These are phyloP conservation scores for Platanthera guangdongensis DNA, from an alignment of 106 monocot species.

Conservation along the genomic window DNA sequence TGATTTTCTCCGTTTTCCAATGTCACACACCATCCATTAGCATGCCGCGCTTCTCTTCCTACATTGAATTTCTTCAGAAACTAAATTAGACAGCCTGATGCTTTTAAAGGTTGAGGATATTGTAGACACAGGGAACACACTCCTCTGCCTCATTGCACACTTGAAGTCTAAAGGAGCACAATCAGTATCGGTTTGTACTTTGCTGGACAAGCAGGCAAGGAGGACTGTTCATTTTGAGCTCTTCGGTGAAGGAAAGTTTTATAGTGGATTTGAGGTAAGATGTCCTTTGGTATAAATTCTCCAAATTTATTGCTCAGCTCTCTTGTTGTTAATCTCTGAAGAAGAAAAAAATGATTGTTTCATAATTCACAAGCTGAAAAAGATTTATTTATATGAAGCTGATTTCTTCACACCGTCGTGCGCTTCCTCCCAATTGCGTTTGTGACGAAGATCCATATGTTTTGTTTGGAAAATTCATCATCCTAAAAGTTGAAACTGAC, in stretches of 20 bases:
- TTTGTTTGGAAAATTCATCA: no score
- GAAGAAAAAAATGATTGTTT: no score
- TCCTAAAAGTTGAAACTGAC: no score
- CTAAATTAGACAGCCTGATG: neutral
- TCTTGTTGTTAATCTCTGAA: neutral
- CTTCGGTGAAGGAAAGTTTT: conserved; percentile 79
- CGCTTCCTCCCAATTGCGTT: no score
- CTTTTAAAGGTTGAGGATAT: conserved; percentile 85
- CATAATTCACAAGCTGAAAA: no score
- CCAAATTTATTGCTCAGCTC: neutral
- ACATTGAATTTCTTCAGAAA: neutral
- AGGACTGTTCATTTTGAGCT: conserved; percentile 53
- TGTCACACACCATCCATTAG: neutral
- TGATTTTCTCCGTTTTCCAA: no score
- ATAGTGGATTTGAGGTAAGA: conserved; percentile 82
- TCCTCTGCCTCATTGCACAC: conserved; percentile 61
- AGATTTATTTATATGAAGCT: no score
- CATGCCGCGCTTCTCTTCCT: neutral
- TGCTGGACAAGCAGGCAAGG: conserved; percentile 85
- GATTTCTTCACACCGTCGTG: no score
- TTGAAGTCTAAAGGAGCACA: conserved; percentile 62
- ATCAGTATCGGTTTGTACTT: conserved; percentile 82
- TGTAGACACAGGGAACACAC: conserved; percentile 82
- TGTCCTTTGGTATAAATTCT: neutral
- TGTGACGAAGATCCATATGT: no score